phyloP scores from a whole-genome alignment of 2,329 filamentous ascomycete species.

The Nemania serpens region DNA sequence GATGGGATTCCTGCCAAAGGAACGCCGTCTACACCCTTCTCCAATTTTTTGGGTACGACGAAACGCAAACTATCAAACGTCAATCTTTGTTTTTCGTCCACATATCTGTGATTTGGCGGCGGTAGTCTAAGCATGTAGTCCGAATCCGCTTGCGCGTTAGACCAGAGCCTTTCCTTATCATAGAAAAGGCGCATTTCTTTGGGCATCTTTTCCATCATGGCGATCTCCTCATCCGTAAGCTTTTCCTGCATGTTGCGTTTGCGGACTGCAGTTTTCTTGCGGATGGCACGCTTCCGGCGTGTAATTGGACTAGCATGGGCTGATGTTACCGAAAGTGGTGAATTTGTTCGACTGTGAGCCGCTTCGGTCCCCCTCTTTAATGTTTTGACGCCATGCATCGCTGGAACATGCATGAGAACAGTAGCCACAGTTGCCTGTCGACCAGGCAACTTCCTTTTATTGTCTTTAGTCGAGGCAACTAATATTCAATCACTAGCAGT shows the following conservation, averaged over 20 bases:
- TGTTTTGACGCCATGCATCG: not conserved
- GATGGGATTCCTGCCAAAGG: constrained; percentile 30
- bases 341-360: not conserved
- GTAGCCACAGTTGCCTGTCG: not conserved
- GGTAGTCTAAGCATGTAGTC: constrained; percentile 20
- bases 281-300: not conserved
- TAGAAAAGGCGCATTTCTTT: not conserved
- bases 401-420: not conserved
- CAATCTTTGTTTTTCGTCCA: constrained; percentile 13
- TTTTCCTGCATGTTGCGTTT: not conserved
- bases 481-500: not conserved
- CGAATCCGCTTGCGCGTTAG: not conserved
- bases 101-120: constrained; percentile 13
- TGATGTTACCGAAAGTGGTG: constrained; percentile 1
- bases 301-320: not conserved
- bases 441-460: not conserved
- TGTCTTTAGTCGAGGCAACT: not conserved
- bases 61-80: constrained; percentile 13
- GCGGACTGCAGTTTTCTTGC: not conserved
- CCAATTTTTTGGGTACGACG: not conserved
- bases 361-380: not conserved
- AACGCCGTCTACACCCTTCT: not conserved
- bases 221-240: not conserved
- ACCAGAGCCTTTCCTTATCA: constrained; percentile 13
- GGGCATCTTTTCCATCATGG: not conserved